phyloP scores from a whole-genome alignment of 1,284 basidiomycete genomes.

The Puccinia coronata region DNA sequence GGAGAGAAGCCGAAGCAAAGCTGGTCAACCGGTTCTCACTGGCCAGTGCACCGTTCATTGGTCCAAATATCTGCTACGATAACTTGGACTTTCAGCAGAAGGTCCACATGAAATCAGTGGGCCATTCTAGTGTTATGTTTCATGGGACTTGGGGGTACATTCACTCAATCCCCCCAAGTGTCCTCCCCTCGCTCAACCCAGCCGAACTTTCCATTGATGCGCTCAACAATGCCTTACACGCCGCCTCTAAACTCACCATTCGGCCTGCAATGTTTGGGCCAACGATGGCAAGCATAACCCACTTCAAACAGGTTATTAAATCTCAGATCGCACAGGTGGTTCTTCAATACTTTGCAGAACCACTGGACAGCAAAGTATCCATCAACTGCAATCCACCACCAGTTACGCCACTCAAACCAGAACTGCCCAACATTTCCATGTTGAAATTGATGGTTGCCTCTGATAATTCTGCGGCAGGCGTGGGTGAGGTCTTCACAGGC shows the following conservation, averaged over 20 bases:
- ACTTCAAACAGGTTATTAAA: neutral
- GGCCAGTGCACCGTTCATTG: too few relatives aligned
- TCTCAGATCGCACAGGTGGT: neutral
- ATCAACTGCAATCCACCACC: neutral
- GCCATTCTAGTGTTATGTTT: neutral
- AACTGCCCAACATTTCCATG: neutral
- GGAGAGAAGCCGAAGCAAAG: neutral
- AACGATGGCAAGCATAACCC: neutral
- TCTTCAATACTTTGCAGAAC: neutral
- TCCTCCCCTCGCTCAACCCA: neutral
- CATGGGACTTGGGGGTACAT: constrained; percentile 18
- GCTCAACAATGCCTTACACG: neutral
- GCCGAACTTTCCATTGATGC: neutral
- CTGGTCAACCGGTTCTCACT: neutral
- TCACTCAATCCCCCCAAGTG: neutral
- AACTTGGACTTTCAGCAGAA: too few relatives aligned
- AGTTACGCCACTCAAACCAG: neutral
- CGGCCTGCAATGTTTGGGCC: neutral
- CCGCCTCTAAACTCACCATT: neutral
- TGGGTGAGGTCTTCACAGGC: neutral
- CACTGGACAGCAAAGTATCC: neutral
- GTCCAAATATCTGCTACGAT: too few relatives aligned
- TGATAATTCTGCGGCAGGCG: neutral
- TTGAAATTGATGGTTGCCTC: constrained; percentile 12
- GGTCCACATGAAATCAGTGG: too few relatives aligned